Percentiles rank a stretch among this genome's conserved stretches.
These are phyloP conservation scores for Fusarium humuli DNA, from an alignment of 2,329 filamentous ascomycete species.

Conservation along the genomic window DNA sequence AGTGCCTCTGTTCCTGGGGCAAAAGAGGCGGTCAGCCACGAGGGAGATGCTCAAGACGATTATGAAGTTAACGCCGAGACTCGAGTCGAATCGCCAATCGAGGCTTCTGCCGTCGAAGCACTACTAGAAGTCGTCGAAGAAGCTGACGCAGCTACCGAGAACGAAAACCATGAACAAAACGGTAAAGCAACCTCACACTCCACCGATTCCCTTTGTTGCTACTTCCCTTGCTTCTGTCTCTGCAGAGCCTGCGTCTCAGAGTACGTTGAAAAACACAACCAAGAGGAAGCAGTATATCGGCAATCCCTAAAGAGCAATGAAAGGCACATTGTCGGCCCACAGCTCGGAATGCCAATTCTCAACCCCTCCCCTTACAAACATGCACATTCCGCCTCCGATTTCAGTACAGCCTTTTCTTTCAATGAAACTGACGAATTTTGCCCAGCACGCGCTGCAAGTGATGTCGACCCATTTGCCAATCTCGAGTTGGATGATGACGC, in stretches of 20 bases:
- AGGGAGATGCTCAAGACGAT: conserved; percentile 2
- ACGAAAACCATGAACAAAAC: conserved; percentile 36
- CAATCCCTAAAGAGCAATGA: conserved; percentile 10
- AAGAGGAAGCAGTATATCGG: conserved; percentile 32
- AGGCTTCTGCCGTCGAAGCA: conserved; percentile 8
- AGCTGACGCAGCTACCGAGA: conserved; percentile 6
- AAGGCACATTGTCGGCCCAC: not conserved
- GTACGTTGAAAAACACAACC: conserved; percentile 33
- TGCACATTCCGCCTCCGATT: conserved; percentile 21
- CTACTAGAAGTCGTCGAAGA: conserved; percentile 20
- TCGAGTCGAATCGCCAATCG: conserved; percentile 20
- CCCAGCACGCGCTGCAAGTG: conserved; percentile 42
- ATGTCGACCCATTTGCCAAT: conserved; percentile 44
- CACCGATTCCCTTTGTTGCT: conserved; percentile 26
- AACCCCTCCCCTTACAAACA: conserved; percentile 7
- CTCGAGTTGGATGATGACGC: conserved; percentile 42
- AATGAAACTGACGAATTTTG: conserved; percentile 43
- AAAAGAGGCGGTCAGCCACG: not conserved
- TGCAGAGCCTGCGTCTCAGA: conserved; percentile 30
- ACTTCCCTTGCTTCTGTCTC: conserved; percentile 37
- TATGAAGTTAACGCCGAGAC: conserved; percentile 17
- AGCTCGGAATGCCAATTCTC: not conserved
- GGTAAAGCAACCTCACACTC: conserved; percentile 40
- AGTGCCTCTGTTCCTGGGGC: not conserved
- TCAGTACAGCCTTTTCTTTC: conserved; percentile 37